phyloP scores from a whole-genome alignment of 2,329 filamentous ascomycete genomes.

The Cladobotryum mycophilum region DNA sequence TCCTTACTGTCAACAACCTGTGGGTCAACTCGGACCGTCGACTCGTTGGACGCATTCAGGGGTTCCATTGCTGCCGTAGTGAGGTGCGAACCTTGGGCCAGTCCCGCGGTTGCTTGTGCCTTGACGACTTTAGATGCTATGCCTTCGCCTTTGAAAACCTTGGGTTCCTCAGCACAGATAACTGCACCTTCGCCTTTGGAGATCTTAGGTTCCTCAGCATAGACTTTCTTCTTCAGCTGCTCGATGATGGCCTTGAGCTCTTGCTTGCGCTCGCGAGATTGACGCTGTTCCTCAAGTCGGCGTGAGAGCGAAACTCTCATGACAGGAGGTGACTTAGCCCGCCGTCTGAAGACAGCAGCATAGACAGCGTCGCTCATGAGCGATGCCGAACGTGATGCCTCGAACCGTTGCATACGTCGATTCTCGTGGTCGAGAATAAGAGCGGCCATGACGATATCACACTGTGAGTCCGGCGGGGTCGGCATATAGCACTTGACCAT shows the following conservation, averaged over 20 bases:
- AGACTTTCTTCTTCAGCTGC: background rate
- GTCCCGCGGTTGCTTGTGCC: too few species aligned
- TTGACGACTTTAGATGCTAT: background rate
- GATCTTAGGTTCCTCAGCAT: background rate
- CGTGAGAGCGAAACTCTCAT: background rate
- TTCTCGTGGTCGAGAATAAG: background rate
- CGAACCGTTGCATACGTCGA: background rate
- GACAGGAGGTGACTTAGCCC: background rate
- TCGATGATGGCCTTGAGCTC: too few species aligned
- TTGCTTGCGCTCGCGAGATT: background rate
- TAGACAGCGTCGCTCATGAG: background rate
- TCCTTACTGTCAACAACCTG: too few species aligned
- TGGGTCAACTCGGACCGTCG: background rate
- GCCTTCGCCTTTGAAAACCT: conserved; percentile 7
- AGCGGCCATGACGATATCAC: conserved; percentile 2
- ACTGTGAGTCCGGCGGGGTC: background rate
- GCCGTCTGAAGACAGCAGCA: background rate
- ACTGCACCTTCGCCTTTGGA: conserved; percentile 2
- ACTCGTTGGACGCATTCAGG: background rate
- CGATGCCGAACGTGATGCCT: background rate
- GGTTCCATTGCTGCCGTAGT: background rate
- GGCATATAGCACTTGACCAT: conserved; percentile 11
- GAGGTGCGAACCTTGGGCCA: too few species aligned
- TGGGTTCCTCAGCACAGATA: conserved; percentile 3
- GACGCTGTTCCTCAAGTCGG: background rate